These are phyloP conservation scores for Microcyclosporella mali DNA, from an alignment of 2,329 filamentous ascomycete species.

Conservation along the genomic window DNA sequence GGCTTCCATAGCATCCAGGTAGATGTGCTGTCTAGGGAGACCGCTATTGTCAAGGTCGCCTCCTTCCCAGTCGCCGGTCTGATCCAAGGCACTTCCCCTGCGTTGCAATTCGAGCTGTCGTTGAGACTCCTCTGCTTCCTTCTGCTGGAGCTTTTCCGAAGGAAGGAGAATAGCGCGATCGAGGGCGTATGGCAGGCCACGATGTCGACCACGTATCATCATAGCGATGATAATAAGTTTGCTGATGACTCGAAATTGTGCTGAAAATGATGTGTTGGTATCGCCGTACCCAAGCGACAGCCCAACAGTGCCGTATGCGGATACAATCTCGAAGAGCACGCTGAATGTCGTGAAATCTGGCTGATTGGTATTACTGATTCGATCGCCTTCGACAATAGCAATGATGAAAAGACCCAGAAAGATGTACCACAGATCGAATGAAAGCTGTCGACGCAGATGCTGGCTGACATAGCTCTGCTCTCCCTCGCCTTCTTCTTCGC, in stretches of 20 bases:
- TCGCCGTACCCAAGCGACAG: constrained; percentile 75
- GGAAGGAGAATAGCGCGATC: constrained; percentile 66
- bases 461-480: constrained; percentile 80
- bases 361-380: constrained; percentile 57
- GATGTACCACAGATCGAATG: constrained; percentile 96
- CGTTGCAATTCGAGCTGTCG: constrained; percentile 28
- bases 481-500: constrained; percentile 46
- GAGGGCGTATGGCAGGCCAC: constrained; percentile 59
- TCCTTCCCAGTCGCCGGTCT: constrained; percentile 19
- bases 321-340: constrained; percentile 76
- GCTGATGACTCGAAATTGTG: constrained; percentile 67
- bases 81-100: constrained; percentile 20
- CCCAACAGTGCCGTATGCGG: constrained; percentile 90
- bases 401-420: constrained; percentile 92
- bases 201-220: constrained; percentile 60
- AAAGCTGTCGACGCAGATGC: constrained; percentile 86
- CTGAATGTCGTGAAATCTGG: constrained; percentile 47
- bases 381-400: constrained; percentile 73
- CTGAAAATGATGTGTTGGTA: constrained; percentile 73
- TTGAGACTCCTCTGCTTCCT: constrained; percentile 44
- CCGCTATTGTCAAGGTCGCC: constrained; percentile 26
- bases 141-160: constrained; percentile 56
- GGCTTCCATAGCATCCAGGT: constrained; percentile 11
- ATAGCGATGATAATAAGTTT: constrained; percentile 62
- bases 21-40: constrained; percentile 21